Percentiles rank a stretch among this genome's conserved stretches.
Evolutionary conservation across 1,284 basidiomycete genomes (phyloP).

Genomic region (Farysia itapuensis): DNA sequence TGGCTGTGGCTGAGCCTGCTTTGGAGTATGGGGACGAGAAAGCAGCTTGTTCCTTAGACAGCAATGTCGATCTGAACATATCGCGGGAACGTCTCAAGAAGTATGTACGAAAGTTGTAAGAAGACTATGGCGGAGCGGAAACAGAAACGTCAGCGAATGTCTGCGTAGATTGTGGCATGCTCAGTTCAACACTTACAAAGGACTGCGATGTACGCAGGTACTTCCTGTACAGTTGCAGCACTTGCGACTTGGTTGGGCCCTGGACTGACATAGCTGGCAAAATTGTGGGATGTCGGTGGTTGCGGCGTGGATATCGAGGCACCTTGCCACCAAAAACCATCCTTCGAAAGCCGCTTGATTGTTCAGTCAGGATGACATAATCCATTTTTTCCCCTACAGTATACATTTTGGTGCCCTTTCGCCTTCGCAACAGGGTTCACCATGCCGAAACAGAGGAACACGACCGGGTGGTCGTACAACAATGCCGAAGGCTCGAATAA

Average conservation of each 20-base stretch:
- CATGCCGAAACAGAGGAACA: conserved; percentile 34
- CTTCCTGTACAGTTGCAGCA: conserved; percentile 52
- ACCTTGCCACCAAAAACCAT: too few relatives aligned
- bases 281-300: too few relatives aligned
- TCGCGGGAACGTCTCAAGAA: conserved; percentile 57
- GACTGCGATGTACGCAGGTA: conserved; percentile 55
- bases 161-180: too few relatives aligned
- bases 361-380: not conserved
- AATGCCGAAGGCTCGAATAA: conserved; percentile 19
- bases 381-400: not conserved
- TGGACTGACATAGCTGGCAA: conserved; percentile 14
- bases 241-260: conserved; percentile 42
- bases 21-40: conserved; percentile 48
- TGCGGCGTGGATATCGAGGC: too few relatives aligned
- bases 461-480: conserved; percentile 37
- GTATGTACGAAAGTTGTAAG: conserved; percentile 60
- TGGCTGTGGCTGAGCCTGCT: conserved; percentile 34
- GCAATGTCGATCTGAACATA: conserved; percentile 51
- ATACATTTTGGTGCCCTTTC: not conserved
- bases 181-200: conserved; percentile 57
- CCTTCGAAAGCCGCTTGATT: too few relatives aligned
- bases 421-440: not conserved
- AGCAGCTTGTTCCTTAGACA: conserved; percentile 29
- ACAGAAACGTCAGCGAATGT: too few relatives aligned
- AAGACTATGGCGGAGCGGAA: conserved; percentile 29